phyloP scores from a whole-genome alignment of 2,329 filamentous ascomycete species.

The Cercospora beticola region DNA sequence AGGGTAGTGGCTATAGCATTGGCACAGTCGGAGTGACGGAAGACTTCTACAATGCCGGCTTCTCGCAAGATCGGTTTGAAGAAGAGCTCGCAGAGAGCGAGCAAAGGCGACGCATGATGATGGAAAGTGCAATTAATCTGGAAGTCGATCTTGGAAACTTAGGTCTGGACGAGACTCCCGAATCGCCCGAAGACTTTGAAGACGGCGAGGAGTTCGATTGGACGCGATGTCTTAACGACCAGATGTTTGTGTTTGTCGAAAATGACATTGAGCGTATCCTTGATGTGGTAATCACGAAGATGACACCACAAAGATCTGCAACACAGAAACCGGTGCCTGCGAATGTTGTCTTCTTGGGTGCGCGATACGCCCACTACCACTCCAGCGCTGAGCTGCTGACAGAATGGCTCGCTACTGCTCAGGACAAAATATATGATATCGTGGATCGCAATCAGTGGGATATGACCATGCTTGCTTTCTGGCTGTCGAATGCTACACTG shows the following conservation, averaged over 20 bases:
- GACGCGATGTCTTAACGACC: slow-evolving; percentile 90
- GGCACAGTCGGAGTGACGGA: slow-evolving; percentile 76
- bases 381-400: slow-evolving; percentile 80
- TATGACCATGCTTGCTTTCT: slow-evolving; percentile 98
- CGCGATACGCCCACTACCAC: slow-evolving; percentile 95
- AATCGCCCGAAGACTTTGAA: slow-evolving; percentile 82
- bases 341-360: slow-evolving; percentile 94
- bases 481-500: slow-evolving; percentile 95
- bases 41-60: slow-evolving; percentile 91
- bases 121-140: slow-evolving; percentile 94
- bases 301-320: slow-evolving; percentile 92
- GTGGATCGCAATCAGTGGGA: slow-evolving; percentile 98
- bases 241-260: slow-evolving; percentile 99
- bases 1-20: slow-evolving; percentile 89
- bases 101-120: slow-evolving; percentile 96
- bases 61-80: slow-evolving; percentile 91
- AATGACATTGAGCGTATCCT: slow-evolving; percentile 87
- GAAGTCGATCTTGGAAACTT: slow-evolving; percentile 96
- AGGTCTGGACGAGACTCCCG: slow-evolving; percentile 91
- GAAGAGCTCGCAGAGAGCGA: slow-evolving; percentile 97
- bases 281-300: slow-evolving; percentile 94
- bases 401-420: slow-evolving; percentile 77
- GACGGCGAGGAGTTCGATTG: slow-evolving; percentile 95
- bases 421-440: slow-evolving; percentile 94
- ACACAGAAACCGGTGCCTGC: slow-evolving; percentile 98